Evolutionary conservation across 2,329 filamentous ascomycete species (phyloP).

Genomic region (Metarhizium anisopliae): DNA sequence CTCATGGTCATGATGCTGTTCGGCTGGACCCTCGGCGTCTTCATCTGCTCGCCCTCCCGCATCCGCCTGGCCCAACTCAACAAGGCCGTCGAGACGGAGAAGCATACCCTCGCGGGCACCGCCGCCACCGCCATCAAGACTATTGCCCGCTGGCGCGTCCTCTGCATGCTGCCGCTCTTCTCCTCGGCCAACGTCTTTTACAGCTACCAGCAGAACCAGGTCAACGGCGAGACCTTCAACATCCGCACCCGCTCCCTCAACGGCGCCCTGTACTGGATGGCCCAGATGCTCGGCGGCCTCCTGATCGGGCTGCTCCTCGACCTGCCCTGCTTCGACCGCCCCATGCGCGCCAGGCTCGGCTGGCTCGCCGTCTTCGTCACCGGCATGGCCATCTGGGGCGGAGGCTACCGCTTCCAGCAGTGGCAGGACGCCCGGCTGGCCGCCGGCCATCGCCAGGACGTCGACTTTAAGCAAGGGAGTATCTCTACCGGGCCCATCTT

Average conservation of each 20-base stretch:
- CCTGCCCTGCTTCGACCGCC: conserved; percentile 30
- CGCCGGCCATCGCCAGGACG: conserved; percentile 29
- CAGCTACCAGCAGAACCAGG: conserved; percentile 45
- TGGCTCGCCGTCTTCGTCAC: conserved; percentile 37
- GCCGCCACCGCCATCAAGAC: conserved; percentile 27
- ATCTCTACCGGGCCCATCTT: conserved; percentile 55
- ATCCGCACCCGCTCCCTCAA: conserved; percentile 45
- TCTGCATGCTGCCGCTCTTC: conserved; percentile 42
- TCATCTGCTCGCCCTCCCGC: conserved; percentile 38
- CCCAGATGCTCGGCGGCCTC: conserved; percentile 44
- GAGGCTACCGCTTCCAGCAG: conserved; percentile 57
- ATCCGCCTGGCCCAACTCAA: conserved; percentile 29
- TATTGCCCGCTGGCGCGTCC: conserved; percentile 33
- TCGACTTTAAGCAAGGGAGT: conserved; percentile 36
- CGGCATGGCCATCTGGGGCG: conserved; percentile 47
- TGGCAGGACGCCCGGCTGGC: conserved; percentile 38
- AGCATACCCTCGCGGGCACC: conserved; percentile 26
- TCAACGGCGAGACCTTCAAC: conserved; percentile 46
- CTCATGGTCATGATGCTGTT: conserved; percentile 38
- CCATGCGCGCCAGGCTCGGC: conserved; percentile 34
- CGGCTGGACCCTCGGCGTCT: conserved; percentile 36
- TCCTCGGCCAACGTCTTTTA: conserved; percentile 47
- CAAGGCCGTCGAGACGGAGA: conserved; percentile 26
- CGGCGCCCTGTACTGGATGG: conserved; percentile 43
- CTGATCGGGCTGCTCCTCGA: conserved; percentile 37